phyloP scores from a whole-genome alignment of 192 early-diverging fungal genomes.

The Linnemannia zychae region DNA sequence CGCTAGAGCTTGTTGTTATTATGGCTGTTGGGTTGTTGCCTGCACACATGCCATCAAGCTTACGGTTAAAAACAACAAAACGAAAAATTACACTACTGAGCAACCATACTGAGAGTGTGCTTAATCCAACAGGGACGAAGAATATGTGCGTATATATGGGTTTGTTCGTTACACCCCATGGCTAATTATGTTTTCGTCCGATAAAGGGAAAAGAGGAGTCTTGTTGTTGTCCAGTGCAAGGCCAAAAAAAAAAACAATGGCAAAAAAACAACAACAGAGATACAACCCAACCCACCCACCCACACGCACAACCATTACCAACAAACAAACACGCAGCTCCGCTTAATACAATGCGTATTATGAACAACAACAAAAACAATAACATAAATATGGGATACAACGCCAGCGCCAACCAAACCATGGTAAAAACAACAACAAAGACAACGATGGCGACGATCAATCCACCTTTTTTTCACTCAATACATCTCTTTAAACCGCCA shows the following conservation, averaged over 20 bases:
- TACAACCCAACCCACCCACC: background rate
- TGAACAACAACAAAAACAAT: slow-evolving; percentile 1
- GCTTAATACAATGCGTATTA: background rate
- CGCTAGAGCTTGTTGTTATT: background rate
- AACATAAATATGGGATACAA: background rate
- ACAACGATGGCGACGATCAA: background rate
- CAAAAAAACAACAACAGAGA: background rate
- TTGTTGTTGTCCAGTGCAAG: too few species aligned
- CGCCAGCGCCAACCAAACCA: background rate
- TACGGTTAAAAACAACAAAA: background rate
- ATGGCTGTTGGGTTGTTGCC: background rate
- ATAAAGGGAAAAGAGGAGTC: background rate
- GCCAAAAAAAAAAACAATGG: too few species aligned
- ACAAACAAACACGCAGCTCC: slow-evolving; percentile 1
- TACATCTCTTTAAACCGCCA: background rate
- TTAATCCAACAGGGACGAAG: background rate
- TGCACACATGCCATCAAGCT: background rate
- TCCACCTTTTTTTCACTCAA: background rate
- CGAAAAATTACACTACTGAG: background rate
- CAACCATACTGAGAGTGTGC: background rate
- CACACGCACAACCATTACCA: background rate
- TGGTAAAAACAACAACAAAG: background rate
- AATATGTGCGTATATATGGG: background rate
- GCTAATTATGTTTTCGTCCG: slow-evolving; percentile 4
- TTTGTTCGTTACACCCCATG: background rate